phyloP scores from a whole-genome alignment of 2,329 filamentous ascomycete species.

The Trichothecium sympodiale region DNA sequence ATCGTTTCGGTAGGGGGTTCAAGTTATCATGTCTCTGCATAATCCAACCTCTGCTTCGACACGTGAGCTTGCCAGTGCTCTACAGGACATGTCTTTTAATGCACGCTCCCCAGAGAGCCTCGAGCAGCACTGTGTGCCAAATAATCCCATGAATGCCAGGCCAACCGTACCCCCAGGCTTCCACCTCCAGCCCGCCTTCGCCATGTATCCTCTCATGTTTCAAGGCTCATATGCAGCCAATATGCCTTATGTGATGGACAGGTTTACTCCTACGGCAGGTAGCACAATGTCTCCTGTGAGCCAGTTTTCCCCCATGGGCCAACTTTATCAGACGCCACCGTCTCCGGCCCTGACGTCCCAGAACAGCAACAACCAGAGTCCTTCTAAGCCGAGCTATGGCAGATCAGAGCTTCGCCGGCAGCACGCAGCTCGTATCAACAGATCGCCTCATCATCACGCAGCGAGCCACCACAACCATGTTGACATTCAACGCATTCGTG shows the following conservation, averaged over 20 bases:
- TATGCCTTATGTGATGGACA: conserved; percentile 18
- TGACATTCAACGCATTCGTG: conserved; percentile 46
- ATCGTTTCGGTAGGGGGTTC: conserved; percentile 11
- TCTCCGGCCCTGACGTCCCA: conserved; percentile 22
- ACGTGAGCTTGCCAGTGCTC: conserved; percentile 6
- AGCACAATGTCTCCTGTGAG: conserved; percentile 15
- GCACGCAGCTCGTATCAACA: conserved; percentile 32
- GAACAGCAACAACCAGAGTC: conserved; percentile 28
- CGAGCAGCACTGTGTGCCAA: too few species aligned
- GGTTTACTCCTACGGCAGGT: conserved; percentile 14
- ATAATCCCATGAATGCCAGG: conserved; percentile 1
- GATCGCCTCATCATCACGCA: conserved; percentile 35
- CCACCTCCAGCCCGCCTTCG: conserved; percentile 12
- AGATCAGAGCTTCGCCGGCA: conserved; percentile 34
- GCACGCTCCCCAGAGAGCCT: neutral
- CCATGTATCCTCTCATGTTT: conserved; percentile 22
- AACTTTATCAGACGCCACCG: conserved; percentile 19
- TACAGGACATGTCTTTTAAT: conserved; percentile 11
- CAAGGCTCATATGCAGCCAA: conserved; percentile 16
- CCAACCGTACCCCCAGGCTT: conserved; percentile 6
- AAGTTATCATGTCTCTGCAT: conserved; percentile 12
- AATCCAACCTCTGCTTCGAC: conserved; percentile 2
- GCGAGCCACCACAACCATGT: conserved; percentile 50
- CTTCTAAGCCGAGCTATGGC: conserved; percentile 19
- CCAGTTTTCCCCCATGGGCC: conserved; percentile 16